A percentile compares a stretch with the other conserved stretches of the same genome.
Evolutionary conservation across 768 basidiomycete genomes (phyloP).

Genomic region (Cystofilobasidium macerans): DNA sequence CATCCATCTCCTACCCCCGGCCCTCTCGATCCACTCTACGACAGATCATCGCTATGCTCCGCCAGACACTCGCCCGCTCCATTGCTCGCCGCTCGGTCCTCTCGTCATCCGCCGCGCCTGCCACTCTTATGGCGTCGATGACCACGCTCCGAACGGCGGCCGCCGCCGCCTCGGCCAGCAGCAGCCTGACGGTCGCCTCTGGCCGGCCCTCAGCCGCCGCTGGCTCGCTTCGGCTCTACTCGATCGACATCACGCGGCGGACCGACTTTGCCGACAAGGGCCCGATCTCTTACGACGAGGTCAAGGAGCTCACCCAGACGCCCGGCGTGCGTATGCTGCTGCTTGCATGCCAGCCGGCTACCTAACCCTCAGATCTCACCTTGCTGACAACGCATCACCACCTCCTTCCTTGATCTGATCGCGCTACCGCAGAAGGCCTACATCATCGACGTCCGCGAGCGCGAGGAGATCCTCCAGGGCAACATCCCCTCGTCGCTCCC

Average conservation of each 20-base stretch:
- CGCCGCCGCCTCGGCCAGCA: not conserved
- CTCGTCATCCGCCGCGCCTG: not conserved
- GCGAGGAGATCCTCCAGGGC: slow-evolving; percentile 19
- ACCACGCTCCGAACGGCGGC: not conserved
- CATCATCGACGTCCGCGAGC: slow-evolving; percentile 24
- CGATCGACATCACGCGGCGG: not conserved
- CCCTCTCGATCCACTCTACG: not conserved
- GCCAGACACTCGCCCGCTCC: not conserved
- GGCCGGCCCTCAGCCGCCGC: not conserved
- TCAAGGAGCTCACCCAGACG: slow-evolving; percentile 9
- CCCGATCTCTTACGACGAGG: slow-evolving; percentile 13
- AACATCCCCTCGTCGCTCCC: slow-evolving; percentile 25
- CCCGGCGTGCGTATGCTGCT: not conserved
- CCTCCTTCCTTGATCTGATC: not conserved
- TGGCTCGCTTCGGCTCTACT: not conserved
- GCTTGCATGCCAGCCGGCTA: not conserved
- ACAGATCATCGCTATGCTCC: not conserved
- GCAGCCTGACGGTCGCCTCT: not conserved
- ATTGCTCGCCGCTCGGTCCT: not conserved
- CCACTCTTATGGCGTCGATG: not conserved
- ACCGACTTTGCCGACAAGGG: slow-evolving; percentile 21
- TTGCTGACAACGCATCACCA: not conserved
- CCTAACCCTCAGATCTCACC: not conserved
- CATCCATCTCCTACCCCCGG: not conserved
- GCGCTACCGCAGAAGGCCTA: slow-evolving; percentile 14